Evolutionary conservation across 2,329 filamentous ascomycete genomes (phyloP).

Genomic region (Talaromyces atroroseus): DNA sequence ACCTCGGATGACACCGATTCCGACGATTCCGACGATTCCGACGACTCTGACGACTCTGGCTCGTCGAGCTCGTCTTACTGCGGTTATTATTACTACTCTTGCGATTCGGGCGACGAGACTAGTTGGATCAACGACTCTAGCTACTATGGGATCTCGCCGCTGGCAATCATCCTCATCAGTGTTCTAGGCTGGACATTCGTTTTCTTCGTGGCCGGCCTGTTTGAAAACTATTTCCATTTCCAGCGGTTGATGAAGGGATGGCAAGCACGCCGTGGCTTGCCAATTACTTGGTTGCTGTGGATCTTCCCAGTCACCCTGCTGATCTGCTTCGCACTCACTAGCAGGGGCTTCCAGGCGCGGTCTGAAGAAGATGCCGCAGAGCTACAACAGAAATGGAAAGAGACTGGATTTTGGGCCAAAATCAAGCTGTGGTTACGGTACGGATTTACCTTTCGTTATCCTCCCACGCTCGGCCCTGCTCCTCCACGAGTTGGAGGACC

Average conservation of each 20-base stretch:
- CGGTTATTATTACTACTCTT: slow-evolving; percentile 5
- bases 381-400: slow-evolving; percentile 23
- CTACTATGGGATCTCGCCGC: slow-evolving; percentile 19
- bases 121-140: slow-evolving; percentile 20
- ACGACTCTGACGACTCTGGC: background rate
- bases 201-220: slow-evolving; percentile 23
- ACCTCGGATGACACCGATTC: slow-evolving; percentile 3
- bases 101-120: slow-evolving; percentile 14
- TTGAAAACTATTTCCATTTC: slow-evolving; percentile 28
- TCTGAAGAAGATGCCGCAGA: slow-evolving; percentile 22
- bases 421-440: slow-evolving; percentile 24
- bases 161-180: slow-evolving; percentile 23
- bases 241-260: slow-evolving; percentile 30
- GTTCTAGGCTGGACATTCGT: slow-evolving; percentile 25
- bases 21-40: background rate
- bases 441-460: slow-evolving; percentile 28
- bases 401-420: slow-evolving; percentile 21
- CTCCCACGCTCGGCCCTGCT: slow-evolving; percentile 23
- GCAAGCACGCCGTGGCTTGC: slow-evolving; percentile 29
- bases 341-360: slow-evolving; percentile 25
- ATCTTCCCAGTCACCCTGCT: slow-evolving; percentile 19
- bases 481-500: slow-evolving; percentile 16
- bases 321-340: slow-evolving; percentile 21
- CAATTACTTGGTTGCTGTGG: slow-evolving; percentile 24
- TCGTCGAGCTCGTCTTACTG: background rate